Base-by-base conservation (phyloP, 2,329 filamentous ascomycete species). In the Fusarium sp. region DNA sequence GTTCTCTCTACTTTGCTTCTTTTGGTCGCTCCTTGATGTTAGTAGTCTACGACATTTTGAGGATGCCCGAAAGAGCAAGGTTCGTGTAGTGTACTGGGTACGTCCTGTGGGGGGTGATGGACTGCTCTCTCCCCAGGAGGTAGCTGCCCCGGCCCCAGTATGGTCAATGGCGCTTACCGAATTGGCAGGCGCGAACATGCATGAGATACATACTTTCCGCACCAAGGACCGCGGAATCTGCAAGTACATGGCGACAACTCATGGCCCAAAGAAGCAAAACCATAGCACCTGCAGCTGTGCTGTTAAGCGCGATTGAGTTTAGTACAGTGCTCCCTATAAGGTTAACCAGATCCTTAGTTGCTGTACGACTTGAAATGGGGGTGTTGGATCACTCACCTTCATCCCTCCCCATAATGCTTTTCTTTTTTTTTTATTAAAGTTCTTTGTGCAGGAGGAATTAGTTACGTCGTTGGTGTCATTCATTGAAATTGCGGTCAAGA, bases 271-370 rank as follows among this genome's bases (percentile, higher is more conserved):
- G 34, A 51, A 56, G 67, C 27, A 13, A 70, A 45, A 63, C 62
- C 46, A 58, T 25, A 47, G 69, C 57, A 64, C 55, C 56, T 57
- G 57, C 61, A 57, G 69, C 49, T 44, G 44, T 48, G 61, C 52
- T 62, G 57, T 64, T 46, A 54, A 54, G 59, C 48, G 29, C 57
- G 58, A 74, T 72, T 73, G 64, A 74, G 61, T 74, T 74, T 74
- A 44, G 72, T 73, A 74, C 72, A 54, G 44, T 66, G 57, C 49
- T 47, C 46, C 57, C 52, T 37, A 48, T 42, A 34, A n/a, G 46
- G 59, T 46, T 58, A 47, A 45, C 42, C 24, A 45, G 34, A 32
- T 42, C 51, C 37, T 34, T 58, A 47, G 37, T 47, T 32, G 27
- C 24, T 25, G 24, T 25, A 24, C 20, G 56, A 41, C 45, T 20